phyloP scores from a whole-genome alignment of 345 rosid genomes.

The Populus ilicifolia region DNA sequence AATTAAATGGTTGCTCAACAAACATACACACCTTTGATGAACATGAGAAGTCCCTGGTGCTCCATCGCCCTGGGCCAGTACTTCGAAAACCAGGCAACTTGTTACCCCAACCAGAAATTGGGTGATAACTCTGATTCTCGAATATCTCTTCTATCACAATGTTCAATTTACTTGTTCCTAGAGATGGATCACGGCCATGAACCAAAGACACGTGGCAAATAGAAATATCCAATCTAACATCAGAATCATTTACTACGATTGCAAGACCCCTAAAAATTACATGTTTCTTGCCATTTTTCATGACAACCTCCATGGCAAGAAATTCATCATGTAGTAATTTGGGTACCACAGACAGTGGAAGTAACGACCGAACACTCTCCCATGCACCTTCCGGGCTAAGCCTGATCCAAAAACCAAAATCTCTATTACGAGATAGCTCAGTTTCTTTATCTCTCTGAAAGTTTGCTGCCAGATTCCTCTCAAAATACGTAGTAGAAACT shows the following conservation, averaged over 20 bases:
- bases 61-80: conserved; percentile 49
- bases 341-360: conserved; percentile 80
- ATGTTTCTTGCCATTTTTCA: conserved; percentile 94
- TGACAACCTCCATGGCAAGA: conserved; percentile 76
- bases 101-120: conserved; percentile 48
- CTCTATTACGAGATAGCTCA: conserved; percentile 44
- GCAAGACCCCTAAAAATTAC: conserved; percentile 86
- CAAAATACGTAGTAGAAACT: conserved; percentile 74
- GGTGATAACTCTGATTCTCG: conserved; percentile 51
- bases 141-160: conserved; percentile 50
- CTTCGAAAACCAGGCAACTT: conserved; percentile 35
- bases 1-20: background rate
- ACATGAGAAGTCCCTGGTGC: conserved; percentile 54
- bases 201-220: conserved; percentile 38
- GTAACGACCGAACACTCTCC: conserved; percentile 83
- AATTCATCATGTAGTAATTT: conserved; percentile 54
- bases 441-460: conserved; percentile 47
- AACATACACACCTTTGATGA: conserved; percentile 45
- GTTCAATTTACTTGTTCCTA: conserved; percentile 40
- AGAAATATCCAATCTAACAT: conserved; percentile 68
- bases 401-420: conserved; percentile 89
- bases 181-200: conserved; percentile 30
- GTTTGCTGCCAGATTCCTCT: conserved; percentile 54
- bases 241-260: conserved; percentile 76
- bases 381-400: conserved; percentile 54